These are phyloP conservation scores for Thielaviopsis musarum DNA, from an alignment of 2,329 filamentous ascomycete species.

Conservation along the genomic window DNA sequence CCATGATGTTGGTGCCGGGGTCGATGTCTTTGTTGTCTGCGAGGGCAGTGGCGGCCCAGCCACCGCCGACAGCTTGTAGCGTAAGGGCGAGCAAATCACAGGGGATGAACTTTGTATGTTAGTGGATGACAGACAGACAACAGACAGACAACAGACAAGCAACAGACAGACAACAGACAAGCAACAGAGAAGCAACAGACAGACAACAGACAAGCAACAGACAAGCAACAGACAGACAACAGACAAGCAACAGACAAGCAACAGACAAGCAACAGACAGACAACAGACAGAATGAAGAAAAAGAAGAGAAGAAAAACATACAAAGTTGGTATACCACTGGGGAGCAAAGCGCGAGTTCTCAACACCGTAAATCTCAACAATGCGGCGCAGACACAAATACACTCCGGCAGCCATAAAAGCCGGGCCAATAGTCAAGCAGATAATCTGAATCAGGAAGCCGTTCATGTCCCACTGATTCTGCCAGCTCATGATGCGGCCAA, in stretches of 20 bases:
- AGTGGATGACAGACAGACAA: too few relatives aligned
- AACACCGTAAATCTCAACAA: slow-evolving; percentile 30
- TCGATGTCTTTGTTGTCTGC: slow-evolving; percentile 29
- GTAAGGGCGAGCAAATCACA: slow-evolving; percentile 34
- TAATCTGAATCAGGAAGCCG: slow-evolving; percentile 44
- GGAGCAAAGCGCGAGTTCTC: slow-evolving; percentile 32
- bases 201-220: too few relatives aligned
- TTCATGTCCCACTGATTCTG: slow-evolving; percentile 38
- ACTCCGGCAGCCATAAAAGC: slow-evolving; percentile 48
- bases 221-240: too few relatives aligned
- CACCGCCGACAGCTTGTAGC: slow-evolving; percentile 35
- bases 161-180: too few relatives aligned
- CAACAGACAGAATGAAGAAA: too few relatives aligned
- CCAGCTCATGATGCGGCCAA: slow-evolving; percentile 37
- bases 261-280: too few relatives aligned
- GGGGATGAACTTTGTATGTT: slow-evolving; percentile 26
- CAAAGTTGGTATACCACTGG: slow-evolving; percentile 30
- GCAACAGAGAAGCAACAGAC: too few relatives aligned
- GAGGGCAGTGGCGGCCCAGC: slow-evolving; percentile 24
- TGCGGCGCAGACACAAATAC: slow-evolving; percentile 41
- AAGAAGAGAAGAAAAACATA: slow-evolving; percentile 20
- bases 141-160: too few relatives aligned
- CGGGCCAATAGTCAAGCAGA: slow-evolving; percentile 45
- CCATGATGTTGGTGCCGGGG: slow-evolving; percentile 45
- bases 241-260: too few relatives aligned